Evolutionary conservation across 2,329 filamentous ascomycete species (phyloP), one percentile per base, ranked within the genome.

Genomic region (Ilyonectria destructans): DNA sequence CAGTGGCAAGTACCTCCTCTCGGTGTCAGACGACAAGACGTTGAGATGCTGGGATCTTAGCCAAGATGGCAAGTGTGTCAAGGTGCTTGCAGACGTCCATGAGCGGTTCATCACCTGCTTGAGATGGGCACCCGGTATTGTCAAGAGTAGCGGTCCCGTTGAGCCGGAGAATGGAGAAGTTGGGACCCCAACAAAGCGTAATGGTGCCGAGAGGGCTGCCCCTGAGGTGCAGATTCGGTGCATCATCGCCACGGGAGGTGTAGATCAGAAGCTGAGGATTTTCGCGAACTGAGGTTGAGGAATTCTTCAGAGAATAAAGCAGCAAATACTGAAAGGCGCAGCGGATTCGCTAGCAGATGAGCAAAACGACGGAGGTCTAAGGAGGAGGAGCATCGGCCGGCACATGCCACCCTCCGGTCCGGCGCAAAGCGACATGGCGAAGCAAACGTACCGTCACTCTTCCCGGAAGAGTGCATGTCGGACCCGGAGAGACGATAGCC

Each of bases 31-130:
- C 79, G 96, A 98, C 83, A 97, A 96, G 84, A 95, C 94, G 5
- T 86, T 98, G 67, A 88, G 95, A 62, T 98, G 95, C 84, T 98
- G 96, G 96, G 96, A 98, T 83, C 84, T 98, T 29, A 88, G 89
- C 29, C 96, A 98, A 79, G 95, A 97, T 79, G 94, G 93, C 48
- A 95, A 95, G 77, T 96, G 94, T 75, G 94, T 97, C 73, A 96
- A 96, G 81, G 91, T 90, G 1, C 84, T 98, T 17, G 86, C 87
- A 43, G 93, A 94, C 70, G 91, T 90, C 0, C 95, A 97, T 78
- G 90, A 88, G 5, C 94, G 95, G 78, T 98, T 98, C 76, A 89
- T 98, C 57, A 95, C 90, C 68, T 96, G 93, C 77, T 86, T 98
- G 75, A 85, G 94, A 69, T 98, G 96, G 95, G 96, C 95, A 2